Conservation (phyloP, 768 basidiomycete genomes). For the Boletales sp. region DNA sequence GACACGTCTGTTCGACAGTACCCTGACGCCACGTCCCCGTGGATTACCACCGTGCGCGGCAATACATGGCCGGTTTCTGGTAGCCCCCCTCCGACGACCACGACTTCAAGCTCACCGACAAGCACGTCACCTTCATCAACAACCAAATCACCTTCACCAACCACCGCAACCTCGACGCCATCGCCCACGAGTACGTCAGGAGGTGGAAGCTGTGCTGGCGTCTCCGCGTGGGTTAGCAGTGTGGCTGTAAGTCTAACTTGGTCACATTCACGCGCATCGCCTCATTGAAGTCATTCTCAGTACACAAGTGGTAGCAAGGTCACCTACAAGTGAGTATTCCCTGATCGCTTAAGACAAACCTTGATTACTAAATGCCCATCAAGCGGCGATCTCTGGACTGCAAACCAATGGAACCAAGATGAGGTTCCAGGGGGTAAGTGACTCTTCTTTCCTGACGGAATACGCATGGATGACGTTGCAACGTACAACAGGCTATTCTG, state of each 20-base stretch:
- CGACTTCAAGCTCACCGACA: background rate
- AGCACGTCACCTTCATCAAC: background rate
- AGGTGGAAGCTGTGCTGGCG: constrained; percentile 35
- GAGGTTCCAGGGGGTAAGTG: constrained; percentile 31
- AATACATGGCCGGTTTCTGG: constrained; percentile 33
- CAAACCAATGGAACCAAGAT: constrained; percentile 43
- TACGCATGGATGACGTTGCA: background rate
- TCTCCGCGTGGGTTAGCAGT: constrained; percentile 38
- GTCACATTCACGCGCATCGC: background rate
- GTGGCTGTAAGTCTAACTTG: constrained; percentile 30
- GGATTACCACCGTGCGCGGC: constrained; percentile 37
- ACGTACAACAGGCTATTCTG: constrained; percentile 37
- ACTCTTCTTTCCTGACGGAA: background rate
- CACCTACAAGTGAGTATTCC: constrained; percentile 36
- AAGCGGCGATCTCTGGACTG: constrained; percentile 47
- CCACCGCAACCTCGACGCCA: background rate
- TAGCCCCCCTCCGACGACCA: background rate
- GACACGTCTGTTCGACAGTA: constrained; percentile 22
- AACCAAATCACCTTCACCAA: background rate
- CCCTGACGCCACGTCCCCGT: constrained; percentile 35
- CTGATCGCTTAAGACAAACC: background rate
- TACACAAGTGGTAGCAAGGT: constrained; percentile 41
- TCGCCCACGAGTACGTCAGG: constrained; percentile 19
- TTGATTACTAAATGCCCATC: background rate
- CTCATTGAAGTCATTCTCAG: constrained; percentile 20